Evolutionary conservation across 768 basidiomycete genomes (phyloP), one percentile per base, ranked within the genome.

Genomic region (Tylopilus subfusipes): DNA sequence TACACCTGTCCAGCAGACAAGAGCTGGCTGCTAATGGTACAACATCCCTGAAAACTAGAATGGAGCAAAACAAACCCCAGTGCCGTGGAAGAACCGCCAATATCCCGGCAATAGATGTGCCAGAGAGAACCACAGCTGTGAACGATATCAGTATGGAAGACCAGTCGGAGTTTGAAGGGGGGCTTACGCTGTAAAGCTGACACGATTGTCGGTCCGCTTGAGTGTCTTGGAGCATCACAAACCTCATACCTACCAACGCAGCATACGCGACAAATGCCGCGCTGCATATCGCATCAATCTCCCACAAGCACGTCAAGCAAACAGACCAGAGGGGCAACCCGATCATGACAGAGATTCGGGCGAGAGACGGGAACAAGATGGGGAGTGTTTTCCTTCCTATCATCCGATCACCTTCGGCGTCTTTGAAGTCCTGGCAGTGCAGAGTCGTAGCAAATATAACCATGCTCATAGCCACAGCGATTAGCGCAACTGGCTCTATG

Each of bases 341-440:
- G 11, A 69, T 13, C 61, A 71, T 60, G 18, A 62, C 65, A 16
- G 67, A 65, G 1, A 48, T 14, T 19, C 68, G 65, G 8, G 67
- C 65, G 16, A 65, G 57, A 12, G 45, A 61, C 18, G 80, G 79
- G 18, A 73, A 68, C 13, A 70, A 70, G 53, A 80, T 76, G 4
- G 80, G 79, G 2, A 80, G 54, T 0, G 79, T 81, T 10, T 64
- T 57, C 25, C 79, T 66, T 4, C 75, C 76, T 12, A 69, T 64
- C 13, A 66, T 53, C 1, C 61, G 56, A 48, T 80, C 80, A 10
- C 79, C 79, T 18, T 73, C 71, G 33, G 72, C 62, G 45, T 81
- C 80, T 45, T 75, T 68, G 52, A 72, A 74, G 44, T 73, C 72
- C 45, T 72, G 66, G 31, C 65, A 64, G 27, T 68, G 62, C 12